These are phyloP conservation scores for Scenedesmus sp. DNA, from an alignment of 163 green algal genomes.

Conservation along the genomic window DNA sequence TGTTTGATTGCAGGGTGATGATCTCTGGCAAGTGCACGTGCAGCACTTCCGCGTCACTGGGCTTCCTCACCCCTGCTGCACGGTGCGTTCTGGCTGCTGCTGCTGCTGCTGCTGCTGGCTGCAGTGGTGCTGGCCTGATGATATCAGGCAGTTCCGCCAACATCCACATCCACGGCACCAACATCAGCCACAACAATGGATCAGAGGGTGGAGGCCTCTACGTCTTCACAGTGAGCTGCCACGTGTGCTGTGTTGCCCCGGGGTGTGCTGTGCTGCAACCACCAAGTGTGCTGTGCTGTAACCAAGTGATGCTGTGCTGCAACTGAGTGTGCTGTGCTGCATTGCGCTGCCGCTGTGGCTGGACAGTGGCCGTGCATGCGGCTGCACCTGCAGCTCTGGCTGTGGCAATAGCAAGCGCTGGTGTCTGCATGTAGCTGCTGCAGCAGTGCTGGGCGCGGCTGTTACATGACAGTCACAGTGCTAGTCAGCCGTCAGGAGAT, in stretches of 20 bases:
- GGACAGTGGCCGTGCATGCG: too few species aligned
- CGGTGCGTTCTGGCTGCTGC: background rate
- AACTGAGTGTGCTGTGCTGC: background rate
- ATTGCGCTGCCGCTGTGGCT: background rate
- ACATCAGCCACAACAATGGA: constrained; percentile 10
- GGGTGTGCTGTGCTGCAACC: background rate
- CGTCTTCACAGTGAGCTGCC: background rate
- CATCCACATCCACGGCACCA: background rate
- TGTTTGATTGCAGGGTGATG: too few species aligned
- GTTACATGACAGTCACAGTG: too few species aligned
- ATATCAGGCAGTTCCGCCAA: background rate
- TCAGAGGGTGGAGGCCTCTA: background rate
- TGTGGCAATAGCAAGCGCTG: background rate
- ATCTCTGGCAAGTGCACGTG: background rate
- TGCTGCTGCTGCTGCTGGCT: background rate
- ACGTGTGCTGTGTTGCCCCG: background rate
- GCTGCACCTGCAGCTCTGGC: too few species aligned
- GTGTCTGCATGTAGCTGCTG: background rate
- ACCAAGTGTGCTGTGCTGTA: background rate
- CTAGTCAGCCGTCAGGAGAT: background rate
- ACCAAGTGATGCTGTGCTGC: background rate
- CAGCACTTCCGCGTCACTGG: background rate
- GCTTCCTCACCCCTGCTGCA: background rate
- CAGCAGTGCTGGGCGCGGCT: too few species aligned
- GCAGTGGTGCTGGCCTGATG: background rate